Conservation (phyloP, 2,329 filamentous ascomycete species). For the Xylaria sp. region DNA sequence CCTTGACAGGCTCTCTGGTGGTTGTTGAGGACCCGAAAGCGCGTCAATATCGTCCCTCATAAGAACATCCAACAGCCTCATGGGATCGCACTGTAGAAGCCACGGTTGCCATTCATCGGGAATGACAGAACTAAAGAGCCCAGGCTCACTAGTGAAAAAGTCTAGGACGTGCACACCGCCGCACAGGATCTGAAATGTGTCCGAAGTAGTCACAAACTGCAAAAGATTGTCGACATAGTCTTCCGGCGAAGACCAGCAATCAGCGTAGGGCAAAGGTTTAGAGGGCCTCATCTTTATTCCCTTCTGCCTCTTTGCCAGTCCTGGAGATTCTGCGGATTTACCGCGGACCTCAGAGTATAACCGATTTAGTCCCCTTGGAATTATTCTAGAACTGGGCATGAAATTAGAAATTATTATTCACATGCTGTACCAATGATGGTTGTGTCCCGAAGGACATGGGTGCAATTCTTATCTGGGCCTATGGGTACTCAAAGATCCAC, state of each 20-base stretch:
- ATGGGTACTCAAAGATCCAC: no score
- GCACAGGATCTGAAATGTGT: conserved; percentile 87
- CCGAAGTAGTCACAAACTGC: conserved; percentile 77
- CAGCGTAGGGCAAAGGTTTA: conserved; percentile 73
- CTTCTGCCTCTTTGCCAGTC: neutral
- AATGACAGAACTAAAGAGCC: conserved; percentile 81
- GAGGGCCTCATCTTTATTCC: conserved; percentile 58
- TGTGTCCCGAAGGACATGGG: no score
- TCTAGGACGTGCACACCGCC: conserved; percentile 97
- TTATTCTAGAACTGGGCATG: neutral
- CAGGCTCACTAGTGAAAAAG: conserved; percentile 88
- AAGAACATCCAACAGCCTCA: conserved; percentile 82
- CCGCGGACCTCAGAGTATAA: neutral
- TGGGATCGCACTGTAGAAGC: conserved; percentile 76
- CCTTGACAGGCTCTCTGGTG: conserved; percentile 69
- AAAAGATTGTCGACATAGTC: conserved; percentile 84
- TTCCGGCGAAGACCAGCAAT: conserved; percentile 76
- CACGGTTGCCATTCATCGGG: conserved; percentile 85
- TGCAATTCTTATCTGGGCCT: no score
- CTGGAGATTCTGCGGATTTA: neutral
- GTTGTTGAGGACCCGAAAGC: conserved; percentile 50
- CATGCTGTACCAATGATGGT: no score
- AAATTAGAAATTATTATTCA: conserved; percentile 9
- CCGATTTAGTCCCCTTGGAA: neutral
- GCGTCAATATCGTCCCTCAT: conserved; percentile 77